Evolutionary conservation across 306 rosid species (phyloP), one percentile per base, ranked within the genome.

Genomic region (Cajanus cajan): DNA sequence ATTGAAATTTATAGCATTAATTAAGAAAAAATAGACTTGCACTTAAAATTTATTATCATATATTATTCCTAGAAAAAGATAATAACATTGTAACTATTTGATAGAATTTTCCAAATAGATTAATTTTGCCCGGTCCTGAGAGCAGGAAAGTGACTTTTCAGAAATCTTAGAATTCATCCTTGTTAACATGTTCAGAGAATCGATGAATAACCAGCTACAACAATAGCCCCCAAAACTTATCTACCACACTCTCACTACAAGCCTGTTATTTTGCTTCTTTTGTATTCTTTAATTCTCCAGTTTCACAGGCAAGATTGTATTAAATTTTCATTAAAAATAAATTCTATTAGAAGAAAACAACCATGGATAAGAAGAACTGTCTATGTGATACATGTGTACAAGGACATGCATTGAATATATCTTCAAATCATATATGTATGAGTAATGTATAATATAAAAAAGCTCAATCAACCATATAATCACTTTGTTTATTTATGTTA

Each of bases 81-180:
- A 52, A 51, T 24, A 25, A 40, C 33, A 21, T 31, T 4, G 21
- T 5, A 14, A 59, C 8, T 18, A 74, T 33, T 55, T 54, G 22
- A 44, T 22, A 74, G 25, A 59, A 45, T 15, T 31, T 55, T 57
- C 34, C 58, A 51, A 71, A 64, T n/a, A 7, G 44, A 48, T 63
- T 2, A 16, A 28, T 61, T 71, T 39, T 16, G 57, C 37, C 51
- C 12, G 69, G 43, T 52, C 40, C 41, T 3, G 62, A 71, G 73
- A 51, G 61, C 51, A 52, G 44, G 45, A 44, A 68, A 28, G 40
- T 47, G 21, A 82, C 18, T 75, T 68, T 75, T 39, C 68, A 69
- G 68, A 82, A 28, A 66, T 21, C 80, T 41, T 41, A 73, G 45
- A 22, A 75, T 47, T 36, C 54, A 75, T 68, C 54, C 66, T 57